phyloP scores from a whole-genome alignment of 768 basidiomycete species.

The Amanita rubescens region DNA sequence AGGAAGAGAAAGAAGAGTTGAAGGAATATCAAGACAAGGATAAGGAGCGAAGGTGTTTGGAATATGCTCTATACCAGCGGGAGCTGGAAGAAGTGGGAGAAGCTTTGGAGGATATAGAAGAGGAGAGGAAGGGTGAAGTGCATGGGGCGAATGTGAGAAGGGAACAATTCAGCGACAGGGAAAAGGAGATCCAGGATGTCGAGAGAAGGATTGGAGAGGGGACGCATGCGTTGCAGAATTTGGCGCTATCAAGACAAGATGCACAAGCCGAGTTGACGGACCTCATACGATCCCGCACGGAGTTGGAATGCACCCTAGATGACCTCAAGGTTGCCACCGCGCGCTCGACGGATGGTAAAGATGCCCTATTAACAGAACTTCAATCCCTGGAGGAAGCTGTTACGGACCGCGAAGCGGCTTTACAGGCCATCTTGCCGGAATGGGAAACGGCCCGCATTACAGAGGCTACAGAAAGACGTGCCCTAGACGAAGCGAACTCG shows the following conservation, averaged over 20 bases:
- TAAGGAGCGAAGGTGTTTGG: slow-evolving; percentile 87
- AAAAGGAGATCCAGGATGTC: slow-evolving; percentile 79
- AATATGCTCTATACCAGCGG: slow-evolving; percentile 89
- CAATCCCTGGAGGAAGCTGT: slow-evolving; percentile 53
- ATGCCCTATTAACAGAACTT: slow-evolving; percentile 61
- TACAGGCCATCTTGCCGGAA: slow-evolving; percentile 59
- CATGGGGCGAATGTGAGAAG: slow-evolving; percentile 78
- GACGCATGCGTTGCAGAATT: slow-evolving; percentile 65
- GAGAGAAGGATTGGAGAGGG: slow-evolving; percentile 66
- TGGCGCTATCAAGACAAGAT: slow-evolving; percentile 63
- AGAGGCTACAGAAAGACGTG: slow-evolving; percentile 51
- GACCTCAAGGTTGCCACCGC: slow-evolving; percentile 68
- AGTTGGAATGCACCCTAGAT: slow-evolving; percentile 74
- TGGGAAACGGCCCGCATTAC: slow-evolving; percentile 54
- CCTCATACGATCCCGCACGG: slow-evolving; percentile 75
- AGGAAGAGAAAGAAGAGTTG: slow-evolving; percentile 96
- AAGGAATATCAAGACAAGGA: slow-evolving; percentile 97
- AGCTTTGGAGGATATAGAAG: slow-evolving; percentile 78
- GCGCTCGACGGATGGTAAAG: slow-evolving; percentile 56
- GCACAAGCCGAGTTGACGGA: slow-evolving; percentile 82
- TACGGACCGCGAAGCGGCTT: slow-evolving; percentile 47
- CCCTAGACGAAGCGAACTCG: slow-evolving; percentile 68
- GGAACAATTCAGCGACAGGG: slow-evolving; percentile 74
- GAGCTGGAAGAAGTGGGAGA: slow-evolving; percentile 87
- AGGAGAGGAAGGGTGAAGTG: slow-evolving; percentile 74